These are phyloP conservation scores for Lepraria neglecta DNA, from an alignment of 495 filamentous ascomycete species.

Conservation along the genomic window DNA sequence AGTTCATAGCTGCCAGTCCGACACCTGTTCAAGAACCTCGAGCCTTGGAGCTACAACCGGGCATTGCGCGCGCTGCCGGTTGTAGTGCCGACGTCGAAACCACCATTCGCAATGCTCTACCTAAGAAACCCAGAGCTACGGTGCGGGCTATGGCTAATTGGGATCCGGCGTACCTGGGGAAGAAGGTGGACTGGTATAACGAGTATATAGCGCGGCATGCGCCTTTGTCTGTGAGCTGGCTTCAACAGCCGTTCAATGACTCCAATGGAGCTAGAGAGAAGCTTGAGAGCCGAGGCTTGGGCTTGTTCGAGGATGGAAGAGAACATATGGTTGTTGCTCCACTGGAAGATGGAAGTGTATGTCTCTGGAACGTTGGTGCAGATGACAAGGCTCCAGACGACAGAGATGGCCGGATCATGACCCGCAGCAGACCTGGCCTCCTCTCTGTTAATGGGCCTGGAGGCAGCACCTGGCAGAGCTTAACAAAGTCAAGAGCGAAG, in stretches of 20 bases:
- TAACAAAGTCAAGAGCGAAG: slow-evolving; percentile 3
- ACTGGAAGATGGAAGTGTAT: slow-evolving; percentile 77
- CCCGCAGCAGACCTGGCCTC: slow-evolving; percentile 57
- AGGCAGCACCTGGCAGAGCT: slow-evolving; percentile 13
- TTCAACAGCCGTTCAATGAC: slow-evolving; percentile 50
- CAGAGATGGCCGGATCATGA: slow-evolving; percentile 58
- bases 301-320: slow-evolving; percentile 45
- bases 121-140: slow-evolving; percentile 31
- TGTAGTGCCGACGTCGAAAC: slow-evolving; percentile 19
- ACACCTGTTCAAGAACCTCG: slow-evolving; percentile 29
- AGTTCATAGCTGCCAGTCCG: slow-evolving; percentile 32
- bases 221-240: slow-evolving; percentile 66
- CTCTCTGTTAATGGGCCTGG: slow-evolving; percentile 47
- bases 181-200: slow-evolving; percentile 71
- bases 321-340: slow-evolving; percentile 64
- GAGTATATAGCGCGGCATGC: slow-evolving; percentile 83
- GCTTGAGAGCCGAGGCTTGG: slow-evolving; percentile 60
- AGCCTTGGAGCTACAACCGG: slow-evolving; percentile 36
- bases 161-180: slow-evolving; percentile 68
- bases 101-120: slow-evolving; percentile 28
- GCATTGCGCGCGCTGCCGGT: slow-evolving; percentile 29
- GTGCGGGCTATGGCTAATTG: slow-evolving; percentile 62
- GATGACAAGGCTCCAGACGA: slow-evolving; percentile 38
- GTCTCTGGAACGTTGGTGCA: slow-evolving; percentile 74
- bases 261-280: slow-evolving; percentile 31